Evolutionary conservation across 192 early-diverging fungal species (phyloP).

Genomic region (Backusella circina): DNA sequence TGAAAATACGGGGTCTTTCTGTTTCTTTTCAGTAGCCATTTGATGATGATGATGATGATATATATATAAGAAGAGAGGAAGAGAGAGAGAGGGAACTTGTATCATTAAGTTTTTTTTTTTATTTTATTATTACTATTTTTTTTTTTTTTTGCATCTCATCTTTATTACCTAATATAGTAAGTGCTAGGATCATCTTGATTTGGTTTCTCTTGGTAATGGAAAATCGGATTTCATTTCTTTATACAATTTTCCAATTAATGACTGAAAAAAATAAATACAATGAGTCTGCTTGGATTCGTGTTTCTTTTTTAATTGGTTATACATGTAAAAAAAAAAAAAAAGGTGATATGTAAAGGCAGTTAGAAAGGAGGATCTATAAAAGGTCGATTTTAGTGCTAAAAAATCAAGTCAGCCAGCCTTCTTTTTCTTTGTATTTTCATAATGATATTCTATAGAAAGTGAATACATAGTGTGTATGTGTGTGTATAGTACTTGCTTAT

Average conservation of each 20-base stretch:
- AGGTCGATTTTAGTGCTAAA: background rate
- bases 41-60: too few relatives aligned
- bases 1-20: constrained; percentile 56
- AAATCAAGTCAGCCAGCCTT: background rate
- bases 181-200: background rate
- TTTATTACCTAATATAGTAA: background rate
- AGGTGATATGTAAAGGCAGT: background rate
- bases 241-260: too few relatives aligned
- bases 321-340: background rate
- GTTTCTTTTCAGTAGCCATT: constrained; percentile 18
- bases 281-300: background rate
- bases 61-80: background rate
- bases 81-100: background rate
- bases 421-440: background rate
- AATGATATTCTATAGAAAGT: background rate
- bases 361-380: background rate
- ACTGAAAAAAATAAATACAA: background rate
- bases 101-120: constrained; percentile 7
- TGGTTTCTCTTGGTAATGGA: background rate
- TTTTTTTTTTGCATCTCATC: constrained; percentile 2
- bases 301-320: background rate
- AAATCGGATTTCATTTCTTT: background rate
- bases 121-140: too few relatives aligned
- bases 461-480: background rate
- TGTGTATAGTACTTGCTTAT: too few relatives aligned